Base-by-base conservation (phyloP, 176 grass and related monocot genomes). In the Areca catechu region DNA sequence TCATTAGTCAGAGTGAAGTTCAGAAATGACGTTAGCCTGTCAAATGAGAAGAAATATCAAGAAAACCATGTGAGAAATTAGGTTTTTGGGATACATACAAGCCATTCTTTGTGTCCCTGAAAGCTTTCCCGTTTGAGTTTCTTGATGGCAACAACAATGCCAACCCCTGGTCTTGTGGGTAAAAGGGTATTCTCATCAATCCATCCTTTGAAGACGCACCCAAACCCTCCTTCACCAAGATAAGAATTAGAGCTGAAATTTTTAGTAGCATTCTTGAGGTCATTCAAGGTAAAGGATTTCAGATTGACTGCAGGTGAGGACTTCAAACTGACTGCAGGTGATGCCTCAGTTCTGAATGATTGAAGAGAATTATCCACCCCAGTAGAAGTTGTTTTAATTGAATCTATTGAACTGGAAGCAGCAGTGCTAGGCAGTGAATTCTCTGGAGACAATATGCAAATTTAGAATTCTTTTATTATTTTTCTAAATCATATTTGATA, bases 201-300 rank as follows among this genome's bases (percentile, higher is more conserved):
- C 90, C 90, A 95, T 0, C 90, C 90, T 76, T 95, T 95, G 71
- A 81, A 95, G 17, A 95, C 90, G 64, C 79, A 84, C 21, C 86
- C 90, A 64, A 95, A 95, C 9, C 90, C 90, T 27, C 90, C 90
- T 82, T 95, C 90, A 2, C 90, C 90, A 0, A 95, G 82, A 64
- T 76, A 86, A 1, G 79, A 68, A 7, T 29, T 81, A 3, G 90
- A 80, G 0, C 80, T 76, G 29, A 95, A 95, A 67, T 95, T 95
- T 63, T 72, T 86, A 48, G 90, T 90, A 16, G 90, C 79, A 10
- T 62, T 69, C 15, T 79, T 84, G 53, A 89, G 74, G 18, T 95
- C 86, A 24, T 28, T 67, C 82, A 84, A 67, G 59, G 74, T 95
- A 70, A 89, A 95, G 0, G 79, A 66, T 70, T 95, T 89, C 24